A percentile compares a stretch with the other conserved stretches of the same genome.
These are phyloP conservation scores for Debaryomyces sp. DNA, from an alignment of 1,139 yeast species.

Conservation along the genomic window DNA sequence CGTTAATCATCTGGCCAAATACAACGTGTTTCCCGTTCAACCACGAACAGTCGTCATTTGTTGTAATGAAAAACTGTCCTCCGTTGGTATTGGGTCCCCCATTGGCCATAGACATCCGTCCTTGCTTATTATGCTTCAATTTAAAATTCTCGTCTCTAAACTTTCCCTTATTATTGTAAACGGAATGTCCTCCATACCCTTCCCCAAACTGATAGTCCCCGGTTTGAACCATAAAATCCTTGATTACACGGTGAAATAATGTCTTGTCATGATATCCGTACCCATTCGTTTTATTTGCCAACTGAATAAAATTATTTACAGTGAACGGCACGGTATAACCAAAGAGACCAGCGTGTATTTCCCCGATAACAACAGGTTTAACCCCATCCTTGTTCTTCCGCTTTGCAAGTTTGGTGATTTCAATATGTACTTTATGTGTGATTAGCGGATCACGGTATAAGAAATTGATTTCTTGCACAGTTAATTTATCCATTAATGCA, in stretches of 20 bases:
- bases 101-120: conserved; percentile 48
- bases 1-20: conserved; percentile 55
- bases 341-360: conserved; percentile 26
- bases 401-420: conserved; percentile 20
- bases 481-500: conserved; percentile 1
- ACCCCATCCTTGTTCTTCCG: conserved; percentile 13
- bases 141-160: conserved; percentile 44
- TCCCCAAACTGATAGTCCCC: conserved; percentile 34
- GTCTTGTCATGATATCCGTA: conserved; percentile 34
- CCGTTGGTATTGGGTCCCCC: conserved; percentile 46
- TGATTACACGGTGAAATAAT: conserved; percentile 40
- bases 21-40: conserved; percentile 61
- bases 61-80: conserved; percentile 43
- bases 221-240: conserved; percentile 43
- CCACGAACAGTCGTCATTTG: conserved; percentile 28
- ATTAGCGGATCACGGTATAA: conserved; percentile 29
- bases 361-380: conserved; percentile 6
- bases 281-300: conserved; percentile 34
- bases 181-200: conserved; percentile 36
- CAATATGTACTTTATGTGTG: conserved; percentile 29
- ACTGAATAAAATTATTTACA: conserved; percentile 38
- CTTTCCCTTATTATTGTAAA: conserved; percentile 26
- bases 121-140: conserved; percentile 37
- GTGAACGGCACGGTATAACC: conserved; percentile 40
- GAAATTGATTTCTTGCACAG: conserved; percentile 7